Conservation (phyloP, 108 stramenopile species). For the Fistulifera pelliculosa region DNA sequence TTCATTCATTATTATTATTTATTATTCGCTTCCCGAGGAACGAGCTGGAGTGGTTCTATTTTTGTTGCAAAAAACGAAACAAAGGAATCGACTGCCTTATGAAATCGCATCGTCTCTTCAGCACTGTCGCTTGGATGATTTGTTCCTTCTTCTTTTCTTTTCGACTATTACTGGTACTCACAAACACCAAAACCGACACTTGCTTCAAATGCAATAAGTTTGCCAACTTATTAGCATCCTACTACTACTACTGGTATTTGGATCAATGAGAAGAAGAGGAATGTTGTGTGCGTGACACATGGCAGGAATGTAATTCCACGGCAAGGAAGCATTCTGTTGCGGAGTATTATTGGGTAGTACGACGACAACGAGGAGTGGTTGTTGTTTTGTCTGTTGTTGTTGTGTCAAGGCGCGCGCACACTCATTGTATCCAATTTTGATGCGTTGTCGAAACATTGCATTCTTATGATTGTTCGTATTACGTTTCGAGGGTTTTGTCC, state of each 20-base stretch:
- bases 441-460: conserved; percentile 6
- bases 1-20: too few relatives aligned
- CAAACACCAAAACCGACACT: conserved; percentile 16
- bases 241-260: conserved; percentile 17
- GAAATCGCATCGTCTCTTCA: background rate
- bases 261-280: background rate
- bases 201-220: conserved; percentile 20
- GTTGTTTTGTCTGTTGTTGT: background rate
- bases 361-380: conserved; percentile 2
- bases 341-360: background rate
- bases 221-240: conserved; percentile 32
- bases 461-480: background rate
- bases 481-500: background rate
- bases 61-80: background rate
- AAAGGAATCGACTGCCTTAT: background rate
- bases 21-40: background rate
- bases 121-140: background rate
- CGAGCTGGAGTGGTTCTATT: background rate
- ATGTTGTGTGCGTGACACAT: background rate
- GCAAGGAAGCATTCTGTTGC: conserved; percentile 7
- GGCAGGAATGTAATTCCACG: background rate
- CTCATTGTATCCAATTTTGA: conserved; percentile 38
- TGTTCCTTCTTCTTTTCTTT: too few relatives aligned
- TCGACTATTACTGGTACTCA: background rate
- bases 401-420: conserved; percentile 33